These are phyloP conservation scores for Panaeolus papilionaceus DNA, from an alignment of 768 basidiomycete species.

Conservation along the genomic window DNA sequence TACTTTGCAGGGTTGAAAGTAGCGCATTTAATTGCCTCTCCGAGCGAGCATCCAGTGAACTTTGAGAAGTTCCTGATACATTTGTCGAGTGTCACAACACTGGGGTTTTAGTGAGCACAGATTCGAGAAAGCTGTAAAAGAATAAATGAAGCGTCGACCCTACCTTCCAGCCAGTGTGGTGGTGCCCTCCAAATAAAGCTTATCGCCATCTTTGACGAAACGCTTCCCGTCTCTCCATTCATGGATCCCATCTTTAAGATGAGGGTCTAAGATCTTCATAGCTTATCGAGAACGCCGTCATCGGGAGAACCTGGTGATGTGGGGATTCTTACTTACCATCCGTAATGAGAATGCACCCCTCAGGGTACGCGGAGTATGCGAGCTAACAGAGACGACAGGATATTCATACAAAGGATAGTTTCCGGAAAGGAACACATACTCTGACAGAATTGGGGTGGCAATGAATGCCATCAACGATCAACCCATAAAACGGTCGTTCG, in stretches of 20 bases:
- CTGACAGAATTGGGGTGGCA: constrained; percentile 90
- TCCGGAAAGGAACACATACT: constrained; percentile 48
- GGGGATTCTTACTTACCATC: constrained; percentile 62
- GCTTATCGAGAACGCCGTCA: constrained; percentile 47
- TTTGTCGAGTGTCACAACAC: constrained; percentile 82
- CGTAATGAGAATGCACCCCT: constrained; percentile 88
- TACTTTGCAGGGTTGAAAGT: constrained; percentile 86
- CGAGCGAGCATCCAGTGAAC: constrained; percentile 85
- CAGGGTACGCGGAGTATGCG: constrained; percentile 83
- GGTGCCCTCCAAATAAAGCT: constrained; percentile 84
- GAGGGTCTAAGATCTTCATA: constrained; percentile 86
- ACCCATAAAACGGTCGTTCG: constrained; percentile 80
- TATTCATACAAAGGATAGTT: neutral
- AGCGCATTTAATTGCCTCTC: constrained; percentile 85
- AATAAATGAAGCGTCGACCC: constrained; percentile 27
- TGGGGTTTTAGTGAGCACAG: constrained; percentile 31
- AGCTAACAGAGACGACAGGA: constrained; percentile 50
- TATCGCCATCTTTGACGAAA: constrained; percentile 82
- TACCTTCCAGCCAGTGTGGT: constrained; percentile 90
- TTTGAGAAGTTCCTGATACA: constrained; percentile 85
- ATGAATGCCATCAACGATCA: constrained; percentile 93
- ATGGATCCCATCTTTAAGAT: constrained; percentile 82
- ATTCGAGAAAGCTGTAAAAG: neutral
- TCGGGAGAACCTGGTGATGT: neutral
- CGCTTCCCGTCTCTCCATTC: constrained; percentile 87